Evolutionary conservation across 2,329 filamentous ascomycete species (phyloP), one percentile per base, ranked within the genome.

Genomic region (Cyclaneusma minus): DNA sequence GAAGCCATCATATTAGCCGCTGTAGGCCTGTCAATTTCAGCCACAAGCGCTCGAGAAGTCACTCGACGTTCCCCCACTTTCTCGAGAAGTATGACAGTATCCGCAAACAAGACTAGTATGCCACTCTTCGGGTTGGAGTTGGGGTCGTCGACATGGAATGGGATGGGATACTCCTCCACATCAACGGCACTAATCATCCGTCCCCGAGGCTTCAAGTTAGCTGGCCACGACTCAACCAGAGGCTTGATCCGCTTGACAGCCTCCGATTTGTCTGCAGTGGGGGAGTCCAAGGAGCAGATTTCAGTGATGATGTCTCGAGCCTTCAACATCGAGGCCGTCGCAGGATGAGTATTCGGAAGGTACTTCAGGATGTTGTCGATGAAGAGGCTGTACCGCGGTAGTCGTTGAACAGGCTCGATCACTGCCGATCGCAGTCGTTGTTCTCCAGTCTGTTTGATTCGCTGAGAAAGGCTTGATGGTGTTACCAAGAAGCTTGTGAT

Each of bases 311-410:
- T 80, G 48, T 95, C 89, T 37, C 87, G 68, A 1, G 89, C 85
- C 46, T 83, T 85, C 21, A 94, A 66, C 54, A 98, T 75, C 3
- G 67, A 64, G 38, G 79, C 76, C 28, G 93, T 62, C 1, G 85
- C 85, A 3, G 84, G 81, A 47, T 95, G 85, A 6, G 79, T 73
- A 26, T 85, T 69, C 4, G 87, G 85, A 11, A 95, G 64, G 33
- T 79, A 84, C 37, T 76, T 73, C 24, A 89, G 69, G 44, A 98
- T 94, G 43, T 91, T 85, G 54, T 98, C 89, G 41, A 98, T 95
- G 45, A 95, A 77, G 18, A 98, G 61, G 43, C 83, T 94, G 54
- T 98, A 98, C 14, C 89, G 76, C 14, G 89, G 89, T 27, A 98
- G 64, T 27, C 89, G 68, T 50, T 98, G 89, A 1, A 98, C 85